Evolutionary conservation across 768 basidiomycete species (phyloP).

Genomic region (Termitomyces sp.): DNA sequence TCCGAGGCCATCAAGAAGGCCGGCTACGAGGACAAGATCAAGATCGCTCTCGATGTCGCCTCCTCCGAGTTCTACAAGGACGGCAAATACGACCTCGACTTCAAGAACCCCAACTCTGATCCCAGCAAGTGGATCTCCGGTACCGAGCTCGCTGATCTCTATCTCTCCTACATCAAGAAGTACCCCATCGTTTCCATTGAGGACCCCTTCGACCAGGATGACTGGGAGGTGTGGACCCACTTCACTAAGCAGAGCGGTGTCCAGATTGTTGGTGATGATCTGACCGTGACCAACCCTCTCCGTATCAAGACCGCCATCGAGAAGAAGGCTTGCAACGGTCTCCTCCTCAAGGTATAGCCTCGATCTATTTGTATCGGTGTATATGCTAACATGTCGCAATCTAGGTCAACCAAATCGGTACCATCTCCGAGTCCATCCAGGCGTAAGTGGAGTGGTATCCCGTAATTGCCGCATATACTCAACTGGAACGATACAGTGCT

Average conservation of each 20-base stretch:
- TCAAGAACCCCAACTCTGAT: slow-evolving; percentile 99
- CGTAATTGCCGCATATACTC: background rate
- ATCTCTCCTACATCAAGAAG: slow-evolving; percentile 81
- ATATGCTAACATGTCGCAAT: background rate
- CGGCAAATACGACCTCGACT: slow-evolving; percentile 98
- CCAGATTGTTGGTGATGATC: slow-evolving; percentile 93
- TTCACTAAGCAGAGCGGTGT: slow-evolving; percentile 77
- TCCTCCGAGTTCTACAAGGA: slow-evolving; percentile 99
- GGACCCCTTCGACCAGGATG: slow-evolving; percentile 99
- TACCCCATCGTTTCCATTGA: slow-evolving; percentile 96
- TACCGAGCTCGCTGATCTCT: slow-evolving; percentile 87
- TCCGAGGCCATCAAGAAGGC: slow-evolving; percentile 96
- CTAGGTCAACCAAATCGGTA: slow-evolving; percentile 97
- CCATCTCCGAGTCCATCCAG: slow-evolving; percentile 98
- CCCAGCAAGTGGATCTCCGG: slow-evolving; percentile 95
- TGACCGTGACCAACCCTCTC: slow-evolving; percentile 96
- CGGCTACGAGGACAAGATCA: slow-evolving; percentile 97
- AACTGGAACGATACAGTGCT: slow-evolving; percentile 47
- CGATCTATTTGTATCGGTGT: background rate
- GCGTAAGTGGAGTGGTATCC: slow-evolving; percentile 58
- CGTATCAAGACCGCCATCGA: slow-evolving; percentile 99
- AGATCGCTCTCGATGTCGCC: slow-evolving; percentile 97
- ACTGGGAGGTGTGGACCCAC: slow-evolving; percentile 97
- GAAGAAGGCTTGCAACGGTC: slow-evolving; percentile 99
- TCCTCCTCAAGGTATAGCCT: slow-evolving; percentile 81